Evolutionary conservation across 2,329 filamentous ascomycete species (phyloP), one percentile per base, ranked within the genome.

Genomic region (Gliomastix tumulicola): DNA sequence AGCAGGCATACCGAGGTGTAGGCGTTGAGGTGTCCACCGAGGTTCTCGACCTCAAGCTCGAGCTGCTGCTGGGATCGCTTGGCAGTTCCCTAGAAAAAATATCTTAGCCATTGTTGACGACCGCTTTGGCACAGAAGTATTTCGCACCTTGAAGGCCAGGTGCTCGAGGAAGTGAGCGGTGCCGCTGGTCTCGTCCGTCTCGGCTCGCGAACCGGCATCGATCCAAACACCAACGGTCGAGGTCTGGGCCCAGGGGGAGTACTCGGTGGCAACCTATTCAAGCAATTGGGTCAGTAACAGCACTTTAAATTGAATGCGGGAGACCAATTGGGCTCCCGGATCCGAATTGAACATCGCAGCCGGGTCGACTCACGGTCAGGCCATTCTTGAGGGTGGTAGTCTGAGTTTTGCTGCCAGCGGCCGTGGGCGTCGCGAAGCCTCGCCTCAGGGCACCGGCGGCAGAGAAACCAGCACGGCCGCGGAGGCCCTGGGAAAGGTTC

Each of bases 121-220:
- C 12, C 9, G 33, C 30, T 39, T 30, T 19, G 27, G 20, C 20
- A 17, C 20, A 28, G 17, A 33, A 34, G 16, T 7, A 10, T 44
- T 36, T 39, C 50, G 51, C 76, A 94, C 88, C 87, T 98, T 98
- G 82, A 98, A 98, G 55, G 94, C 94, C 66, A 98, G 79, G 74
- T 98, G 92, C 78, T 98, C 92, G 56, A 98, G 81, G 77, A 98
- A 98, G 74, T 98, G 92, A 59, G 92, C 92, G 55, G 92, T 98
- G 69, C 92, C 92, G 74, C 97, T 98, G 60, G 87, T 97, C 79
- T 88, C 88, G 70, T 92, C 82, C 54, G 92, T 98, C 78, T 98
- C 92, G 65, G 92, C 88, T 67, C 92, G 80, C 67, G 88, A 96
- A 63, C 92, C 92, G 64, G 94, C 90, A 70, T 98, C 94, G 65